Percentiles rank a stretch among this genome's conserved stretches.
Conservation (phyloP, 2,329 filamentous ascomycete species). For the Aspergillus pseudoglaucus region DNA sequence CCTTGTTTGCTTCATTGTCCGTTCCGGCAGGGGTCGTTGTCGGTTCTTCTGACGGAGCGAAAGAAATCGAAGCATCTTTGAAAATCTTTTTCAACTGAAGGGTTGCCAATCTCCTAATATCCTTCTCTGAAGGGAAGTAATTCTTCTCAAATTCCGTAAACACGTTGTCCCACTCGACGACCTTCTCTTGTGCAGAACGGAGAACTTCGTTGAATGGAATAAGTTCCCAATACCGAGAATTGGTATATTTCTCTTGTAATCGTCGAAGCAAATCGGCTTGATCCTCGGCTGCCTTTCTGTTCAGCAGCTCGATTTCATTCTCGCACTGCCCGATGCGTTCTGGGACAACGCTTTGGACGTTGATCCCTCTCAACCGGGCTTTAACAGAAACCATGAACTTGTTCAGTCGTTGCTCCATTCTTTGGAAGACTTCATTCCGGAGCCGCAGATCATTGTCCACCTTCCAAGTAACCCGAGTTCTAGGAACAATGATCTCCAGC, state of each 20-base stretch:
- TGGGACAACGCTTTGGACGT: slow-evolving; percentile 80
- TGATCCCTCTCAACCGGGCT: slow-evolving; percentile 76
- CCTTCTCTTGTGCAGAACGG: slow-evolving; percentile 85
- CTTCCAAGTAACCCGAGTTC: slow-evolving; percentile 91
- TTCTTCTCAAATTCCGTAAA: slow-evolving; percentile 89
- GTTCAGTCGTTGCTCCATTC: slow-evolving; percentile 73
- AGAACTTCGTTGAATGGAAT: slow-evolving; percentile 87
- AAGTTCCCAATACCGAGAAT: slow-evolving; percentile 92
- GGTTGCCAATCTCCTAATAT: slow-evolving; percentile 85
- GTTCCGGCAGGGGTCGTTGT: slow-evolving; percentile 38
- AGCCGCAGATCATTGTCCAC: slow-evolving; percentile 87
- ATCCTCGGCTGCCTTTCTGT: slow-evolving; percentile 76
- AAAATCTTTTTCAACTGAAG: slow-evolving; percentile 94
- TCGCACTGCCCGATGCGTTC: slow-evolving; percentile 80
- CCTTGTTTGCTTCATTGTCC: slow-evolving; percentile 21
- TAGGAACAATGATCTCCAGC: slow-evolving; percentile 87
- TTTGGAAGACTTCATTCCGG: slow-evolving; percentile 84
- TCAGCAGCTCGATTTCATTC: slow-evolving; percentile 70
- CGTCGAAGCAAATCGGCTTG: slow-evolving; percentile 66
- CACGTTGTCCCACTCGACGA: slow-evolving; percentile 83
- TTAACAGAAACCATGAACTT: slow-evolving; percentile 86
- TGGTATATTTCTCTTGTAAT: slow-evolving; percentile 84
- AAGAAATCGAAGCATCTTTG: slow-evolving; percentile 68
- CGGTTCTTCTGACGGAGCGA: slow-evolving; percentile 63
- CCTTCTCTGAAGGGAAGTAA: slow-evolving; percentile 90